Evolutionary conservation across 495 filamentous ascomycete genomes (phyloP).

Genomic region (Bathelium albidoporum): DNA sequence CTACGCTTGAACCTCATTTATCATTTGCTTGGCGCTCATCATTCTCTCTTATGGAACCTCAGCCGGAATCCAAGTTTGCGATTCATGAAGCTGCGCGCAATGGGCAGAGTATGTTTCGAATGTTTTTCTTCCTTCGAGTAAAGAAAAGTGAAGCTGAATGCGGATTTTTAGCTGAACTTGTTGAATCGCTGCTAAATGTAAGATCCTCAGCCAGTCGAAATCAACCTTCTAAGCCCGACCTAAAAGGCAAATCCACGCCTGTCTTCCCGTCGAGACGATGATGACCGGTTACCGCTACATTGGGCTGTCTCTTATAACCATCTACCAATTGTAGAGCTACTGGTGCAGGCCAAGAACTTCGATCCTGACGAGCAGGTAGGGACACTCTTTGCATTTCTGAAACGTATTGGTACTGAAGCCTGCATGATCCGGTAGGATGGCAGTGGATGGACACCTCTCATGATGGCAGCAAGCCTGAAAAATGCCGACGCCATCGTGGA

Average conservation of each 20-base stretch:
- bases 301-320: conserved; percentile 88
- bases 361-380: conserved; percentile 76
- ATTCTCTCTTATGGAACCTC: neutral
- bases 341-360: conserved; percentile 61
- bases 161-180: conserved; percentile 41
- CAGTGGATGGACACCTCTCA: conserved; percentile 85
- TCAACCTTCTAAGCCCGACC: conserved; percentile 8
- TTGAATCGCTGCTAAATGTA: conserved; percentile 71
- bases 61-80: conserved; percentile 52
- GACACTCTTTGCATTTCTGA: neutral
- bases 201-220: conserved; percentile 20
- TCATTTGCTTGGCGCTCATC: neutral
- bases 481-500: conserved; percentile 60
- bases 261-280: conserved; percentile 64
- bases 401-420: neutral
- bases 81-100: conserved; percentile 85
- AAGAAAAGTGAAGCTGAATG: conserved; percentile 10
- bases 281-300: conserved; percentile 86
- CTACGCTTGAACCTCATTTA: neutral
- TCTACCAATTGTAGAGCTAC: conserved; percentile 58
- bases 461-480: conserved; percentile 78
- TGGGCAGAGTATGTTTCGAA: conserved; percentile 56
- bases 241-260: conserved; percentile 68
- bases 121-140: conserved; percentile 12
- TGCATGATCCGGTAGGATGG: conserved; percentile 49